Conservation (phyloP, 1,139 yeast genomes). For the Geotrichum carabidarum region DNA sequence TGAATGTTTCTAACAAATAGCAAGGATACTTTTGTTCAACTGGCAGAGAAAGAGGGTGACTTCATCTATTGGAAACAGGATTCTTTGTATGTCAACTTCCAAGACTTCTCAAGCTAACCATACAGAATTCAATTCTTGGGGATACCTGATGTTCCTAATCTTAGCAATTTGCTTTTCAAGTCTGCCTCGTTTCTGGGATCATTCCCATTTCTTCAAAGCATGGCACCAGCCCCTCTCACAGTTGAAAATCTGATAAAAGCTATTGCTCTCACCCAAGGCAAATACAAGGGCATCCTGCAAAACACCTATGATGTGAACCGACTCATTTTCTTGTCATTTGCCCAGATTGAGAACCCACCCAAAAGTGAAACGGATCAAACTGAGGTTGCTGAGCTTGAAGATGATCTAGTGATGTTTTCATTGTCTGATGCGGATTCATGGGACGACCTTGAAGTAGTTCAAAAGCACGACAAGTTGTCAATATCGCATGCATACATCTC, state of each 20-base stretch:
- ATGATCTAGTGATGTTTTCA: slow-evolving; percentile 24
- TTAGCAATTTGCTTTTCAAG: slow-evolving; percentile 36
- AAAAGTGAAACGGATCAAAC: slow-evolving; percentile 4
- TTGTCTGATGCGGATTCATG: slow-evolving; percentile 30
- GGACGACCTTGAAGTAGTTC: slow-evolving; percentile 32
- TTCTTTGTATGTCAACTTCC: slow-evolving; percentile 27
- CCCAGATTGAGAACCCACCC: slow-evolving; percentile 25
- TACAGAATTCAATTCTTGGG: slow-evolving; percentile 27
- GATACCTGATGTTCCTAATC: slow-evolving; percentile 30
- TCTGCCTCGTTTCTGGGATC: slow-evolving; percentile 39
- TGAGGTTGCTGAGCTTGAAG: slow-evolving; percentile 22
- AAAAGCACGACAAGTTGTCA: slow-evolving; percentile 16
- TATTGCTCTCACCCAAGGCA: slow-evolving; percentile 40
- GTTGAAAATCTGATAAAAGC: slow-evolving; percentile 44
- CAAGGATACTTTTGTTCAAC: slow-evolving; percentile 29
- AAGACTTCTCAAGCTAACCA: not conserved
- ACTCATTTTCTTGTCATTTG: slow-evolving; percentile 42
- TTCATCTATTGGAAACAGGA: slow-evolving; percentile 33
- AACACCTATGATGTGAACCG: slow-evolving; percentile 36
- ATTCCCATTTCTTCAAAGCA: slow-evolving; percentile 44
- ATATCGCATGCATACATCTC: slow-evolving; percentile 20
- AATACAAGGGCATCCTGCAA: slow-evolving; percentile 36
- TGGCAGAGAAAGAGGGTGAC: slow-evolving; percentile 32
- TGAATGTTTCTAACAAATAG: not conserved
- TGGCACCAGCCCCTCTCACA: slow-evolving; percentile 37